Conservation (phyloP, 208 protist genomes). For the Trichomonas tenax region DNA sequence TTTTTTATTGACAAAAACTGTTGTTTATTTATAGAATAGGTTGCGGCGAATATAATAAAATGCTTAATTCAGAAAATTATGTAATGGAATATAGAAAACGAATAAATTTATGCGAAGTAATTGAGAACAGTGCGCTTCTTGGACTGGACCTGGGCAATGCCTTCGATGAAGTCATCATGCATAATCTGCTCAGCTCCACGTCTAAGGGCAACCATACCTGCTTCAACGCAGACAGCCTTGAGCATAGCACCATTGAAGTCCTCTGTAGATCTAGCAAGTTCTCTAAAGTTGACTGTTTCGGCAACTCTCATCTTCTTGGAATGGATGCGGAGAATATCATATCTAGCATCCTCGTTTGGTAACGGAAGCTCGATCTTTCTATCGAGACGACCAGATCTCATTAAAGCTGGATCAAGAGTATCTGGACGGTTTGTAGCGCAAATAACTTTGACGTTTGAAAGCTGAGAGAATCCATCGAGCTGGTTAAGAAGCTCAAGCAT, state of each 20-base stretch:
- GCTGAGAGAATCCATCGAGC: constrained; percentile 93
- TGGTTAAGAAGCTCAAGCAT: constrained; percentile 99
- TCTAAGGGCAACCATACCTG: constrained; percentile 97
- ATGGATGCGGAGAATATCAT: constrained; percentile 96
- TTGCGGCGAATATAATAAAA: no score
- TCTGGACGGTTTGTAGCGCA: constrained; percentile 73
- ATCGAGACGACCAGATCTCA: constrained; percentile 94
- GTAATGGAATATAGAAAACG: no score
- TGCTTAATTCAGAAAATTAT: no score
- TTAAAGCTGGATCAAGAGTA: constrained; percentile 98
- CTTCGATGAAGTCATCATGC: constrained; percentile 99
- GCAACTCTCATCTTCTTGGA: constrained; percentile 87
- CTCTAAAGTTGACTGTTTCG: constrained; percentile 89
- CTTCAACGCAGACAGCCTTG: constrained; percentile 99
- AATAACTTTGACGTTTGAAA: constrained; percentile 96
- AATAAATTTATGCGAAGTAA: constrained; percentile 84
- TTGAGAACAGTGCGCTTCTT: constrained; percentile 96
- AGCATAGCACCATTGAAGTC: constrained; percentile 99
- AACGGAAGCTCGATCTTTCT: constrained; percentile 83
- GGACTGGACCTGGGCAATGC: constrained; percentile 80
- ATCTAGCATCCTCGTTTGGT: constrained; percentile 90
- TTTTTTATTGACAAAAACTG: no score
- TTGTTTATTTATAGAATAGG: no score
- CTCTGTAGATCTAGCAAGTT: constrained; percentile 88
- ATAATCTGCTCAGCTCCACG: constrained; percentile 41